phyloP scores from a whole-genome alignment of 2,329 filamentous ascomycete species.

The Ophiostoma tasmaniense region DNA sequence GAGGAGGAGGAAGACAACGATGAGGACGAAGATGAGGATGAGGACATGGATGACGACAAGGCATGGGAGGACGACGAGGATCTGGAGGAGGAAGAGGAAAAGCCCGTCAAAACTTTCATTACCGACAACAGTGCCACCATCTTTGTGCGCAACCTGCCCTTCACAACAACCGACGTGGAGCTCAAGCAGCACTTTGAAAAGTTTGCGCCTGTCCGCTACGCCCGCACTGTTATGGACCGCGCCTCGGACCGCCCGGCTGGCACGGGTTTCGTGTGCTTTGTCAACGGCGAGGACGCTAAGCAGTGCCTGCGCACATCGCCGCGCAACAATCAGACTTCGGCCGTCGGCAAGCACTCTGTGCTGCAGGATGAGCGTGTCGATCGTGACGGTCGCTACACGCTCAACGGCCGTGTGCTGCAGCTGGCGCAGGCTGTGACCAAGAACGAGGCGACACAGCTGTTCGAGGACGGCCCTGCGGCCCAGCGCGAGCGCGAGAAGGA shows the following conservation, averaged over 20 bases:
- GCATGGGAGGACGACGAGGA: conserved; percentile 30
- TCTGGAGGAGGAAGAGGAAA: conserved; percentile 24
- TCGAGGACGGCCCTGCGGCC: conserved; percentile 61
- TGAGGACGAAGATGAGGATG: conserved; percentile 36
- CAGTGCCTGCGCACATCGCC: conserved; percentile 70
- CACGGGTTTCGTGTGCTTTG: conserved; percentile 93
- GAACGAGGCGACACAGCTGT: conserved; percentile 66
- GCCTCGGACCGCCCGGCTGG: conserved; percentile 80
- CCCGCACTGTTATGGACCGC: conserved; percentile 80
- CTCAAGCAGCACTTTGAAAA: conserved; percentile 78
- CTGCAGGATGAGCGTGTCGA: conserved; percentile 81
- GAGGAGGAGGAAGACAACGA: conserved; percentile 37
- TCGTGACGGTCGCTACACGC: conserved; percentile 73
- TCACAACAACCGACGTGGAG: conserved; percentile 72
- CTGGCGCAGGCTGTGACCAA: conserved; percentile 79
- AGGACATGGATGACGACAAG: conserved; percentile 37
- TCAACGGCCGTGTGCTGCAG: conserved; percentile 81
- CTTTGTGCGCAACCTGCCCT: conserved; percentile 91
- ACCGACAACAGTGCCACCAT: conserved; percentile 66
- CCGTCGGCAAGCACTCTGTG: conserved; percentile 64
- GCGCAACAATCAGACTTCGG: conserved; percentile 28
- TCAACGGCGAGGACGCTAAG: conserved; percentile 64
- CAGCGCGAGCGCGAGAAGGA: conserved; percentile 63
- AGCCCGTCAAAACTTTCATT: conserved; percentile 30
- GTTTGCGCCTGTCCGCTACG: conserved; percentile 85